Evolutionary conservation across 257 asterid genomes (phyloP).

Genomic region (Solanum chiquidenum): DNA sequence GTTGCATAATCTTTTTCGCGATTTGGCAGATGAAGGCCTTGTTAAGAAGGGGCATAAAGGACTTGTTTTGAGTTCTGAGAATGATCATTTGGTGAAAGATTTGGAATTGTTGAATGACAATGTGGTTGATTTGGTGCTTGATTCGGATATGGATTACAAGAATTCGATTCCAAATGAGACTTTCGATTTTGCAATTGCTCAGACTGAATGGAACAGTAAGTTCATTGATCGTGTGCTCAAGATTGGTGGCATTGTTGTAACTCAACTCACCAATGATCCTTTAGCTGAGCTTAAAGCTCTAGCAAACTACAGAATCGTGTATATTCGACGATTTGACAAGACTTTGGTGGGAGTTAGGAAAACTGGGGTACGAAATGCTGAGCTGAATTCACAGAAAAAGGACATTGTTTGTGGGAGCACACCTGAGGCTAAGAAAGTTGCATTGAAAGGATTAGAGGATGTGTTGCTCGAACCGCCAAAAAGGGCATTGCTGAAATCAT

Average conservation of each 20-base stretch:
- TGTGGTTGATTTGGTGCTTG: slow-evolving; percentile 30
- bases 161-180: slow-evolving; percentile 19
- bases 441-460: slow-evolving; percentile 37
- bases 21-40: slow-evolving; percentile 64
- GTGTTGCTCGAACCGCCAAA: slow-evolving; percentile 40
- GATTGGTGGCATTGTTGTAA: slow-evolving; percentile 42
- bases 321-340: slow-evolving; percentile 38
- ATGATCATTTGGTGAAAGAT: slow-evolving; percentile 10
- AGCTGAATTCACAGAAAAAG: background rate
- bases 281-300: slow-evolving; percentile 16
- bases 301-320: slow-evolving; percentile 37
- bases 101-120: slow-evolving; percentile 23
- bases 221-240: slow-evolving; percentile 27
- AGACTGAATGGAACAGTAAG: slow-evolving; percentile 15
- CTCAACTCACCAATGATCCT: slow-evolving; percentile 33
- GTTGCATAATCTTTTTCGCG: slow-evolving; percentile 42
- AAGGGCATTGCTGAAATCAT: slow-evolving; percentile 2
- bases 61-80: slow-evolving; percentile 23
- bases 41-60: slow-evolving; percentile 55
- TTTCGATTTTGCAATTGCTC: slow-evolving; percentile 45
- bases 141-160: slow-evolving; percentile 10
- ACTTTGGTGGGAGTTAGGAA: slow-evolving; percentile 58
- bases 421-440: slow-evolving; percentile 27
- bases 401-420: slow-evolving; percentile 14
- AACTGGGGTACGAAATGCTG: background rate